phyloP scores from a whole-genome alignment of 495 filamentous ascomycete species.

The Physcia stellaris region DNA sequence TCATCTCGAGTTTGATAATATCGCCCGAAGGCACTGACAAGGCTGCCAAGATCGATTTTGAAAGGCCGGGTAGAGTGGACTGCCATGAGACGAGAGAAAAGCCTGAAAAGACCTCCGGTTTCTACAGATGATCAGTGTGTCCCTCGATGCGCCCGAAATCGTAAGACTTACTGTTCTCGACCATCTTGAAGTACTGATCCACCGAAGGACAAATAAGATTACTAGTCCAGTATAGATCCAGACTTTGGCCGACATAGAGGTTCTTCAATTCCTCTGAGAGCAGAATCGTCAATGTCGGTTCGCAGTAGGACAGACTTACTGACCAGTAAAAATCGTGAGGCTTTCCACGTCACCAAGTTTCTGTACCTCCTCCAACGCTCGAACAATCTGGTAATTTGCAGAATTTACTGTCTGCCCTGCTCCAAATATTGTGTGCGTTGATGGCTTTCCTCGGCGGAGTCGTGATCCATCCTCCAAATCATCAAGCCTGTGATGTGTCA shows the following conservation, averaged over 20 bases:
- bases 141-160: background rate
- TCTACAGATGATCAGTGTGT: slow-evolving; percentile 2
- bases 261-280: slow-evolving; percentile 19
- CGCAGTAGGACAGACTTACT: slow-evolving; percentile 8
- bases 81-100: slow-evolving; percentile 20
- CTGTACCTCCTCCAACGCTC: slow-evolving; percentile 19
- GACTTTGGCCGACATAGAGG: slow-evolving; percentile 23
- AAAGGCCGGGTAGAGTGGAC: background rate
- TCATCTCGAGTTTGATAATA: slow-evolving; percentile 29
- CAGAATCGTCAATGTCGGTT: too few species aligned
- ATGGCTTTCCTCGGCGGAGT: slow-evolving; percentile 24
- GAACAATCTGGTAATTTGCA: slow-evolving; percentile 33
- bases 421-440: slow-evolving; percentile 26
- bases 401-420: slow-evolving; percentile 34
- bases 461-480: slow-evolving; percentile 28
- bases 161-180: slow-evolving; percentile 12
- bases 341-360: slow-evolving; percentile 7
- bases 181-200: slow-evolving; percentile 24
- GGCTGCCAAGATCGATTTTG: slow-evolving; percentile 7
- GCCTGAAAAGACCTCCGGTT: slow-evolving; percentile 26
- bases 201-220: slow-evolving; percentile 16
- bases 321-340: slow-evolving; percentile 10
- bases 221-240: slow-evolving; percentile 25
- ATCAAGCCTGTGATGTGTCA: slow-evolving; percentile 17
- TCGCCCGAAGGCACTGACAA: slow-evolving; percentile 16